These are phyloP conservation scores for Amanita thiersii DNA, from an alignment of 768 basidiomycete species.

Conservation along the genomic window DNA sequence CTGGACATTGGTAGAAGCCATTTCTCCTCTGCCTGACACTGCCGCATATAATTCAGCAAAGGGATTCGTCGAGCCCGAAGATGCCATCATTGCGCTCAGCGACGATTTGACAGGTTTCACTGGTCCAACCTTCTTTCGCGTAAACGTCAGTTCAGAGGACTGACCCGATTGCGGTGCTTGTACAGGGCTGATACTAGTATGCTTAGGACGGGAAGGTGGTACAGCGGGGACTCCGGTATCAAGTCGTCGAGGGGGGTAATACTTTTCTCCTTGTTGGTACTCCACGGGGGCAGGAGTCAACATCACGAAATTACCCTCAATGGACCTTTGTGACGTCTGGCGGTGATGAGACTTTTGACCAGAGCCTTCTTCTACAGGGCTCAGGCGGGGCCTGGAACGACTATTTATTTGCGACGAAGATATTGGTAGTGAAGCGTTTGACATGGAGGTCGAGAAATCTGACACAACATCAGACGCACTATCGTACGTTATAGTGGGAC, in stretches of 20 bases:
- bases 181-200: not conserved
- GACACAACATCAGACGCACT: slow-evolving; percentile 60
- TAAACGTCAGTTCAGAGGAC: slow-evolving; percentile 33
- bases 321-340: slow-evolving; percentile 18
- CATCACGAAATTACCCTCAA: slow-evolving; percentile 48
- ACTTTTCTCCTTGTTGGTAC: slow-evolving; percentile 14
- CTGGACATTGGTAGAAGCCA: slow-evolving; percentile 54
- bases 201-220: not conserved
- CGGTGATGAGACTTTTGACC: slow-evolving; percentile 14
- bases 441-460: slow-evolving; percentile 48
- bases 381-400: slow-evolving; percentile 41
- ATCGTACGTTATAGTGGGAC: slow-evolving; percentile 44
- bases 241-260: slow-evolving; percentile 9
- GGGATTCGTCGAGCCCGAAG: slow-evolving; percentile 68
- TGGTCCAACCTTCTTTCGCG: slow-evolving; percentile 40
- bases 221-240: slow-evolving; percentile 12
- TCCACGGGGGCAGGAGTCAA: slow-evolving; percentile 29
- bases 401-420: slow-evolving; percentile 37
- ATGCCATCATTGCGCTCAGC: slow-evolving; percentile 68
- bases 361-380: slow-evolving; percentile 54
- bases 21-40: slow-evolving; percentile 69
- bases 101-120: slow-evolving; percentile 45
- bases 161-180: slow-evolving; percentile 13
- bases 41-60: slow-evolving; percentile 83
- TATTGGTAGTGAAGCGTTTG: slow-evolving; percentile 43